Evolutionary conservation across 2,329 filamentous ascomycete species (phyloP).

Genomic region (Coniochaeta hoffmannii): DNA sequence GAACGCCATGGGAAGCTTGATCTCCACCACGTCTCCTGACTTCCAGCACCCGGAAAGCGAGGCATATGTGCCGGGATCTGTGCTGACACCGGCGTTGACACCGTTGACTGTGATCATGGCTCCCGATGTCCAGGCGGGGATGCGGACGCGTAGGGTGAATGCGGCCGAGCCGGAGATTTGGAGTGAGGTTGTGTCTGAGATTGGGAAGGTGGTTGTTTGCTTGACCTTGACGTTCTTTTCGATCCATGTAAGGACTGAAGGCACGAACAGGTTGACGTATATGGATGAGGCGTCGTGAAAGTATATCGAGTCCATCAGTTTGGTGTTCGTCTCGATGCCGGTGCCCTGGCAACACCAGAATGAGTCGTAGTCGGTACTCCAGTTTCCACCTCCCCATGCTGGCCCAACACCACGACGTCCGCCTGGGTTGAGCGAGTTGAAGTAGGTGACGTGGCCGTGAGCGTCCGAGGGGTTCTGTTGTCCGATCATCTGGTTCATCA

Average conservation of each 20-base stretch:
- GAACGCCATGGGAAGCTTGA: constrained; percentile 38
- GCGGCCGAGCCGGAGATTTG: constrained; percentile 24
- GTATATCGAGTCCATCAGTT: constrained; percentile 45
- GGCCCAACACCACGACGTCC: constrained; percentile 40
- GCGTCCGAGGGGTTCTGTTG: constrained; percentile 33
- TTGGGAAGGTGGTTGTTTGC: constrained; percentile 36
- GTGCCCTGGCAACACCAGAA: constrained; percentile 50
- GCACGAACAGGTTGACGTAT: constrained; percentile 42
- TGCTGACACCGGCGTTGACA: constrained; percentile 15
- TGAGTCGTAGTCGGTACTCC: constrained; percentile 44
- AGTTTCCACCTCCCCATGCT: constrained; percentile 46
- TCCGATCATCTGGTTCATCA: constrained; percentile 44
- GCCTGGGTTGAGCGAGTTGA: constrained; percentile 40
- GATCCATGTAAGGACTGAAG: constrained; percentile 36
- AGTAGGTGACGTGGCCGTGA: constrained; percentile 46
- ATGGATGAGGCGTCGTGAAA: constrained; percentile 32
- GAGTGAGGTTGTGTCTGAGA: constrained; percentile 29
- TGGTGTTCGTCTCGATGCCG: constrained; percentile 44
- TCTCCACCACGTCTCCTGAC: constrained; percentile 31
- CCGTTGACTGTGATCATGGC: constrained; percentile 35
- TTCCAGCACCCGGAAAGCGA: constrained; percentile 32
- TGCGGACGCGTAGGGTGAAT: constrained; percentile 31
- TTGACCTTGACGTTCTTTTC: constrained; percentile 29
- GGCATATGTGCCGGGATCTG: constrained; percentile 31
- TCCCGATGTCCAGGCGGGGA: constrained; percentile 34